Evolutionary conservation across 108 stramenopile genomes (phyloP), one percentile per base, ranked within the genome.

Genomic region (Cyclotella cryptica): DNA sequence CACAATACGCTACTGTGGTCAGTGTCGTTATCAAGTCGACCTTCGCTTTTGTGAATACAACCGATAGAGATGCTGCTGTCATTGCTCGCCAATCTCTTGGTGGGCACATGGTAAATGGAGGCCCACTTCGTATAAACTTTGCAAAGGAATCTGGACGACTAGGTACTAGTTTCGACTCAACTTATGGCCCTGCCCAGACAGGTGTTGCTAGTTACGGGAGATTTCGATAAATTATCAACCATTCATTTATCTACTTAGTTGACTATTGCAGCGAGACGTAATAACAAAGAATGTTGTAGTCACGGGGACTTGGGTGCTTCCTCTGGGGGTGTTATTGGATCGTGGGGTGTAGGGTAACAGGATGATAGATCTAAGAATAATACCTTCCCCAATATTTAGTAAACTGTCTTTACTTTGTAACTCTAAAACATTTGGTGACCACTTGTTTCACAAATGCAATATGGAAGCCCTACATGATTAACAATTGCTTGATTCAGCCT

Each of bases 81-180:
- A 61, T 63, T 52, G 89, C 92, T 14, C 84, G 94, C 21, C 72
- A 89, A 58, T 57, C 86, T 22, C 85, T 95, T 1, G 60, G 63
- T n/a, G 92, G 94, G 12, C 73, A 83, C 0, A 75, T 84, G 75
- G 19, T 93, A 12, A 93, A 93, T 69, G 94, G 94, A 28, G 91
- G 94, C 15, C 79, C 84, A 8, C 77, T 95, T 24, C 55, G 94
- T 61, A 93, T 95, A 19, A 95, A 95, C 69, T 95, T 95, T 79
- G 94, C 94, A 15, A 95, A 95, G 69, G 94, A 95, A 72, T 87
- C 91, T 9, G 94, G 94, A 22, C 84, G 94, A 24, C 80, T 95
- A 12, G 94, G 94, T 39, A 95, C 94, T 6, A 87, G 86, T 51
- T 95, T 95, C 83, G 94, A 90, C 65, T 74, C 83, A 11, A 89